A percentile compares a stretch with the other conserved stretches of the same genome.
Evolutionary conservation across 2,329 filamentous ascomycete species (phyloP).

Genomic region (Stemphylium lycopersici): DNA sequence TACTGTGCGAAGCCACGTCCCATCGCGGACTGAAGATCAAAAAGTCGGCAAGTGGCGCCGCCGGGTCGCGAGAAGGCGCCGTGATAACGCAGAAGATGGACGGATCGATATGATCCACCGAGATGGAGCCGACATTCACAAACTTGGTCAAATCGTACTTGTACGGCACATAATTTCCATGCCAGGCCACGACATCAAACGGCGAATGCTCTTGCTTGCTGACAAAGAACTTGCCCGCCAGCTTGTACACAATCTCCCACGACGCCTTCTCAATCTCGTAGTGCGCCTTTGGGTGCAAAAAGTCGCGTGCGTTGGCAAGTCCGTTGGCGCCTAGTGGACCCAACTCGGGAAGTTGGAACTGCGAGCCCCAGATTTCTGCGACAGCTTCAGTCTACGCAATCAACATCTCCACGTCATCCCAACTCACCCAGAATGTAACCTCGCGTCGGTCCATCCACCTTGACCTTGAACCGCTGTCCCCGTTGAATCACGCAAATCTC

Average conservation of each 20-base stretch:
- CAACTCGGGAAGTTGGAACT: constrained; percentile 48
- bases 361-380: constrained; percentile 48
- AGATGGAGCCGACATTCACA: constrained; percentile 74
- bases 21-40: constrained; percentile 70
- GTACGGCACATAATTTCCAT: constrained; percentile 76
- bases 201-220: constrained; percentile 72
- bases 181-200: constrained; percentile 81
- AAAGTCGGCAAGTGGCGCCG: constrained; percentile 70
- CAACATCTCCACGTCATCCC: neutral
- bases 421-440: constrained; percentile 70
- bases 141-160: constrained; percentile 83
- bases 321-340: constrained; percentile 50
- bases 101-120: constrained; percentile 79
- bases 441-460: constrained; percentile 66
- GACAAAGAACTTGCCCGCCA: constrained; percentile 70
- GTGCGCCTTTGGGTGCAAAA: constrained; percentile 72
- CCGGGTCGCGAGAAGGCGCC: constrained; percentile 61
- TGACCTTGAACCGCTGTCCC: constrained; percentile 74
- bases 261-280: constrained; percentile 61
- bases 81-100: constrained; percentile 75
- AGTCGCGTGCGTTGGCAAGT: constrained; percentile 62
- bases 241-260: constrained; percentile 55
- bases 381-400: constrained; percentile 3
- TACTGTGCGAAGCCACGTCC: constrained; percentile 63
- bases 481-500: constrained; percentile 80